These are phyloP conservation scores for Rhodotorula mucilaginosa DNA, from an alignment of 1,284 basidiomycete genomes.

Conservation along the genomic window DNA sequence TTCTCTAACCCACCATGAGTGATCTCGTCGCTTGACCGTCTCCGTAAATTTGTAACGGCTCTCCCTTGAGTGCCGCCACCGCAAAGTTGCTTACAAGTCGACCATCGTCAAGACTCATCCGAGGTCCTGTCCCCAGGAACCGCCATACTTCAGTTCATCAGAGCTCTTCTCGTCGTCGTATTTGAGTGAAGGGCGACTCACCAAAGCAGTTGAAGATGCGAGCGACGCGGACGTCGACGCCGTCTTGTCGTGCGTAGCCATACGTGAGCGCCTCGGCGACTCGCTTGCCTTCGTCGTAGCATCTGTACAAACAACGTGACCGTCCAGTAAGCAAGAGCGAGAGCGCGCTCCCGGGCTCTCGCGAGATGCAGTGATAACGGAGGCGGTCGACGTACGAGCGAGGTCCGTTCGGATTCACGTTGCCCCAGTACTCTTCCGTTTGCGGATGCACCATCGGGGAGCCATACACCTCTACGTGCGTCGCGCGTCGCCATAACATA, in stretches of 20 bases:
- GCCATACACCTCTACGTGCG: slow-evolving; percentile 79
- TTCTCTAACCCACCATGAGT: slow-evolving; percentile 63
- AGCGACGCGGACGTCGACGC: slow-evolving; percentile 90
- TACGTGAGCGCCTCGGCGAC: slow-evolving; percentile 72
- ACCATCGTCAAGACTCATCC: slow-evolving; percentile 91
- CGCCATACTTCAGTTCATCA: background rate
- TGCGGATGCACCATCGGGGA: slow-evolving; percentile 85
- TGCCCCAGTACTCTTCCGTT: slow-evolving; percentile 69
- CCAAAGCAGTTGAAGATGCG: slow-evolving; percentile 85
- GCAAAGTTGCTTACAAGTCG: slow-evolving; percentile 98
- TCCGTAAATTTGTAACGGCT: slow-evolving; percentile 86
- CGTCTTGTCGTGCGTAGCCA: slow-evolving; percentile 89
- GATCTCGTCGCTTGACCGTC: slow-evolving; percentile 94
- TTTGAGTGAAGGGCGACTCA: slow-evolving; percentile 43
- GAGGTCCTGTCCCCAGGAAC: slow-evolving; percentile 34
- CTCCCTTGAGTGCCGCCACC: slow-evolving; percentile 88
- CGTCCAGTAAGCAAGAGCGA: too few relatives aligned
- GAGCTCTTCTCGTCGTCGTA: background rate
- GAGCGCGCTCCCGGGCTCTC: too few relatives aligned
- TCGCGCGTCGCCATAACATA: background rate
- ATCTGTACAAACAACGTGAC: slow-evolving; percentile 47
- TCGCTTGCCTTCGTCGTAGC: slow-evolving; percentile 81
- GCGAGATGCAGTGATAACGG: too few relatives aligned
- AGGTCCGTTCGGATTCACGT: slow-evolving; percentile 85
- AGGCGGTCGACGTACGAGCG: slow-evolving; percentile 57